These are phyloP conservation scores for Agaricus blazei DNA, from an alignment of 768 basidiomycete species.

Conservation along the genomic window DNA sequence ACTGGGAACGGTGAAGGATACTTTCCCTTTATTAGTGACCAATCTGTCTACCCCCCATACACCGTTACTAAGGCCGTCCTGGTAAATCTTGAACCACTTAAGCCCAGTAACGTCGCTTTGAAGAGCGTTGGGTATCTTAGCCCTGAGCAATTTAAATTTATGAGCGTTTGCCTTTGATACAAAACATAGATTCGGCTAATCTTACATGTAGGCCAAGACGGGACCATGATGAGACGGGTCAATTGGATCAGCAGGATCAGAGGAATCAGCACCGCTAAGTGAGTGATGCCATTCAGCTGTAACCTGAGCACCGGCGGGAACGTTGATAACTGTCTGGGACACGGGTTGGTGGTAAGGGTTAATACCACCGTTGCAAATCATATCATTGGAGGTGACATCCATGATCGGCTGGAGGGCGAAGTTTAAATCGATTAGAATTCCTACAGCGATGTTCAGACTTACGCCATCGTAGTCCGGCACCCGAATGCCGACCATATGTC, in stretches of 20 bases:
- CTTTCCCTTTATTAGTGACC: constrained; percentile 44
- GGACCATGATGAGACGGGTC: constrained; percentile 50
- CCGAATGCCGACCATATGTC: constrained; percentile 36
- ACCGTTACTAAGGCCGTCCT: constrained; percentile 35
- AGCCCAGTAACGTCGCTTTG: constrained; percentile 43
- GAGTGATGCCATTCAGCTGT: constrained; percentile 51
- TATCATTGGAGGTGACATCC: constrained; percentile 7
- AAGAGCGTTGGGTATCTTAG: constrained; percentile 39
- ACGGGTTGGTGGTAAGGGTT: constrained; percentile 16
- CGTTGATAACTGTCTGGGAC: constrained; percentile 22
- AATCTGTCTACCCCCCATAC: constrained; percentile 44
- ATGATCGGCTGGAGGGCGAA: constrained; percentile 5
- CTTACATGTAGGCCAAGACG: constrained; percentile 44
- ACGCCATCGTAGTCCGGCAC: constrained; percentile 41
- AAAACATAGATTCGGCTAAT: background rate
- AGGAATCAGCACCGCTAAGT: constrained; percentile 33
- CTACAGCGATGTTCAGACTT: constrained; percentile 4
- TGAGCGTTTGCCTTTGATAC: background rate
- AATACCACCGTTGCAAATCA: constrained; percentile 9
- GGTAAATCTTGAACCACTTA: constrained; percentile 52
- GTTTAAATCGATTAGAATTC: background rate
- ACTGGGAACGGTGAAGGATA: constrained; percentile 39
- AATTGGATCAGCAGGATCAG: constrained; percentile 40
- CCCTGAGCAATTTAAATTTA: constrained; percentile 23
- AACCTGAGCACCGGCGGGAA: constrained; percentile 23